Evolutionary conservation across 176 grass and related monocot species (phyloP).

Genomic region (Saccharum officinarum): DNA sequence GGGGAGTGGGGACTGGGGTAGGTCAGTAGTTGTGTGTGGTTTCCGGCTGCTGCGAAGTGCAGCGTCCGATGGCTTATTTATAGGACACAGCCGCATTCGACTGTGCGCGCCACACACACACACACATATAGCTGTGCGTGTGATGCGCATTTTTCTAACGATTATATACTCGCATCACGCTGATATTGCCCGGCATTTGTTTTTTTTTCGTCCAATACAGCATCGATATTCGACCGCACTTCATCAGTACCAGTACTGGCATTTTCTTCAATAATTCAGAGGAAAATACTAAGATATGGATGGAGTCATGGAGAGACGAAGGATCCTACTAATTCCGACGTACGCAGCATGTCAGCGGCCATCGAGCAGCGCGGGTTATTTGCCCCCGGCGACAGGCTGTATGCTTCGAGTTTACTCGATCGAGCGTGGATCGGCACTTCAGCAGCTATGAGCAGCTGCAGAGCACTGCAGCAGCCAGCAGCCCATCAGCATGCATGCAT

Average conservation of each 20-base stretch:
- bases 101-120: neutral
- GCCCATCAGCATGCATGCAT: conserved; percentile 1
- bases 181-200: neutral
- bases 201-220: neutral
- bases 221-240: neutral
- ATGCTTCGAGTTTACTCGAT: conserved; percentile 48
- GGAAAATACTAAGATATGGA: conserved; percentile 5
- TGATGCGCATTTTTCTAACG: conserved; percentile 28
- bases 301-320: neutral
- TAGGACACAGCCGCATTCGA: conserved; percentile 16
- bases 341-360: conserved; percentile 34
- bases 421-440: conserved; percentile 9
- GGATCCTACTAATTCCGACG: conserved; percentile 27
- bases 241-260: neutral
- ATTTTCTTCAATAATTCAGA: conserved; percentile 39
- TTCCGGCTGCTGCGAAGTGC: conserved; percentile 32
- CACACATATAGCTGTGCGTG: neutral
- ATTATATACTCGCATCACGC: conserved; percentile 35
- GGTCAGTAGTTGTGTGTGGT: conserved; percentile 11
- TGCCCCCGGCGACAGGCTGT: conserved; percentile 32
- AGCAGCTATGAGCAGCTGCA: conserved; percentile 18
- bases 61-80: conserved; percentile 52
- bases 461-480: neutral
- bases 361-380: neutral
- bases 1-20: neutral